A percentile compares a stretch with the other conserved stretches of the same genome.
Conservation (phyloP, 2,329 filamentous ascomycete genomes). For the Cladosporium sp. region DNA sequence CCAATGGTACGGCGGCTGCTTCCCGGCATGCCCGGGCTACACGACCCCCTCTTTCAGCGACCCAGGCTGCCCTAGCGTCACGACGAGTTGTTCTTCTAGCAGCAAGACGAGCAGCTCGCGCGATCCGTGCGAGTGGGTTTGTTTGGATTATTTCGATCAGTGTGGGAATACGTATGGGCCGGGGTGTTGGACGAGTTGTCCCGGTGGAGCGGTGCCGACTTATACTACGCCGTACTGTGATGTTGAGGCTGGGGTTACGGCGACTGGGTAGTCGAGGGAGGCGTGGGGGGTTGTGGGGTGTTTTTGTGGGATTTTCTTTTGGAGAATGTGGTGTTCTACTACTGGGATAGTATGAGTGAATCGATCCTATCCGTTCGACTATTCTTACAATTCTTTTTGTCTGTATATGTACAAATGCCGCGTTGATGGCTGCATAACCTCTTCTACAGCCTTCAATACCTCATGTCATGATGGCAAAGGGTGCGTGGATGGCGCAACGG, state of each 20-base stretch:
- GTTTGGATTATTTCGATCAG: conserved; percentile 17
- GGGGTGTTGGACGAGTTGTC: conserved; percentile 19
- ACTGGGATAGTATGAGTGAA: no score
- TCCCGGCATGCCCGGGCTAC: conserved; percentile 18
- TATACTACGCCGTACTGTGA: conserved; percentile 15
- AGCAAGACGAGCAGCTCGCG: background rate
- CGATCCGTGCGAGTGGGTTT: conserved; percentile 14
- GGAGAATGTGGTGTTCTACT: no score
- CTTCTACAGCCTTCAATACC: no score
- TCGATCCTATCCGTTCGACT: no score
- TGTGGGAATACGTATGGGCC: conserved; percentile 22
- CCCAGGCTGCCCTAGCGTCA: conserved; percentile 17
- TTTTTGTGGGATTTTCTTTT: no score
- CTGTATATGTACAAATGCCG: no score
- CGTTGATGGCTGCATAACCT: no score
- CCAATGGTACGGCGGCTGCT: conserved; percentile 24
- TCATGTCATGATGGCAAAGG: no score
- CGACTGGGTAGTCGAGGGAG: background rate
- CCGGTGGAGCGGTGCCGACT: conserved; percentile 12
- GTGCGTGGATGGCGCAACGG: no score
- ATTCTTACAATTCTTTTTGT: no score
- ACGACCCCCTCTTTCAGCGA: conserved; percentile 21
- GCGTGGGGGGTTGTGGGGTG: no score
- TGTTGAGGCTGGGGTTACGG: background rate
- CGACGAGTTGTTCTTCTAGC: background rate